These are phyloP conservation scores for Trichosporon sp. DNA, from an alignment of 1,284 basidiomycete species.

Conservation along the genomic window DNA sequence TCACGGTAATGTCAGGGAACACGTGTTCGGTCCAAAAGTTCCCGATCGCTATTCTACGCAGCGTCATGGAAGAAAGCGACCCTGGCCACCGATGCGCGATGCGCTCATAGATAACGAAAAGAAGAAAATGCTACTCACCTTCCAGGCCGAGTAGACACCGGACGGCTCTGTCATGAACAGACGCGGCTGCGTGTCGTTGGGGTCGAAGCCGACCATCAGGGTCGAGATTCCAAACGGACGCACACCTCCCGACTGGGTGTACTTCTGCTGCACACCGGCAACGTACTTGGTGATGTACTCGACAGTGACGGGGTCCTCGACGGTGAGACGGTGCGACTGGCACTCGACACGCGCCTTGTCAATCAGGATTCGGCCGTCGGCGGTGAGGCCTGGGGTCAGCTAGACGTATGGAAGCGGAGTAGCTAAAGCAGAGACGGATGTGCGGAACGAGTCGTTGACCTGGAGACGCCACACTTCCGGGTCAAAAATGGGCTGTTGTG, in stretches of 20 bases:
- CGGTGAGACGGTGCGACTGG: slow-evolving; percentile 93
- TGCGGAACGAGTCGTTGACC: too few relatives aligned
- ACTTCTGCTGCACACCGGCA: slow-evolving; percentile 96
- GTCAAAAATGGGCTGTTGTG: too few relatives aligned
- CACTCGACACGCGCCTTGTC: slow-evolving; percentile 98
- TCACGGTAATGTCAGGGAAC: background rate
- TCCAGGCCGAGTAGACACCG: slow-evolving; percentile 98
- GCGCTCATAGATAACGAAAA: background rate
- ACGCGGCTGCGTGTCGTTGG: slow-evolving; percentile 77
- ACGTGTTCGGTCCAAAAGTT: background rate
- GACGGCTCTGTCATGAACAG: slow-evolving; percentile 97
- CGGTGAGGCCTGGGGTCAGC: slow-evolving; percentile 72
- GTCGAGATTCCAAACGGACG: slow-evolving; percentile 97
- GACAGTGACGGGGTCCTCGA: slow-evolving; percentile 95
- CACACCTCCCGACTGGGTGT: slow-evolving; percentile 98
- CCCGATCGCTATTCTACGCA: background rate
- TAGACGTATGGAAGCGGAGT: background rate
- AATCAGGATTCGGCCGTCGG: slow-evolving; percentile 94
- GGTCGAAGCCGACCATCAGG: slow-evolving; percentile 94
- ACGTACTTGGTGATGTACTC: slow-evolving; percentile 99
- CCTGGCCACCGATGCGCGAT: background rate
- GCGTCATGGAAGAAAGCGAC: background rate
- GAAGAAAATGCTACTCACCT: slow-evolving; percentile 55
- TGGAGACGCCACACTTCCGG: too few relatives aligned
- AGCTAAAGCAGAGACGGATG: too few relatives aligned